A percentile compares a stretch with the other conserved stretches of the same genome.
Conservation (phyloP, 768 basidiomycete genomes). For the Zangia roseola region DNA sequence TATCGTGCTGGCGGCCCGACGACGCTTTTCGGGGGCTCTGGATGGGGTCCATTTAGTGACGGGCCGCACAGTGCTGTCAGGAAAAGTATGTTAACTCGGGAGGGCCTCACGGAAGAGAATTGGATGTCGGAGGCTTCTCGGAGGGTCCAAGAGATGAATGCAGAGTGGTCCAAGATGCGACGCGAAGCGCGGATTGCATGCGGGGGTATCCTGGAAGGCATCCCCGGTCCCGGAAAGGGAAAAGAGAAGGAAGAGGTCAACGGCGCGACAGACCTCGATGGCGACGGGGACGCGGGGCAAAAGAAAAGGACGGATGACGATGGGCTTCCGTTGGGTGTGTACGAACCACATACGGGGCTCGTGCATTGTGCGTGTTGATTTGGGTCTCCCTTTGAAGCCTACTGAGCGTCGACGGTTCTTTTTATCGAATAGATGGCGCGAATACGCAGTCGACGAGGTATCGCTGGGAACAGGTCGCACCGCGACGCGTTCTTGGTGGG, state of each 20-base stretch:
- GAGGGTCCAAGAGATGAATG: slow-evolving; percentile 60
- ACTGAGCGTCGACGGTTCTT: slow-evolving; percentile 5
- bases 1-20: slow-evolving; percentile 93
- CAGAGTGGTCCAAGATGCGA: slow-evolving; percentile 61
- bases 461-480: slow-evolving; percentile 59
- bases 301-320: slow-evolving; percentile 30
- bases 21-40: slow-evolving; percentile 83
- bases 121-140: slow-evolving; percentile 87
- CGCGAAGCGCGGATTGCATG: slow-evolving; percentile 51
- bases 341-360: slow-evolving; percentile 78
- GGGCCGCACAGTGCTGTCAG: slow-evolving; percentile 83
- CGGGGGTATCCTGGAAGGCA: slow-evolving; percentile 45
- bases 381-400: neutral
- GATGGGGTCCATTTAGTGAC: slow-evolving; percentile 86
- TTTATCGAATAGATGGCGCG: slow-evolving; percentile 52
- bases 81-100: slow-evolving; percentile 73
- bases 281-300: slow-evolving; percentile 26
- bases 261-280: slow-evolving; percentile 30
- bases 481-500: slow-evolving; percentile 58
- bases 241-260: slow-evolving; percentile 32
- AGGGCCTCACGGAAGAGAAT: slow-evolving; percentile 83
- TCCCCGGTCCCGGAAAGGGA: slow-evolving; percentile 27
- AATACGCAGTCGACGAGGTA: slow-evolving; percentile 74
- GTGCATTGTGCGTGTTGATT: slow-evolving; percentile 60
- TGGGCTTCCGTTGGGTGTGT: slow-evolving; percentile 60